Evolutionary conservation across 2,329 filamentous ascomycete genomes (phyloP), one percentile per base, ranked within the genome.

Genomic region (Colletotrichum lini): DNA sequence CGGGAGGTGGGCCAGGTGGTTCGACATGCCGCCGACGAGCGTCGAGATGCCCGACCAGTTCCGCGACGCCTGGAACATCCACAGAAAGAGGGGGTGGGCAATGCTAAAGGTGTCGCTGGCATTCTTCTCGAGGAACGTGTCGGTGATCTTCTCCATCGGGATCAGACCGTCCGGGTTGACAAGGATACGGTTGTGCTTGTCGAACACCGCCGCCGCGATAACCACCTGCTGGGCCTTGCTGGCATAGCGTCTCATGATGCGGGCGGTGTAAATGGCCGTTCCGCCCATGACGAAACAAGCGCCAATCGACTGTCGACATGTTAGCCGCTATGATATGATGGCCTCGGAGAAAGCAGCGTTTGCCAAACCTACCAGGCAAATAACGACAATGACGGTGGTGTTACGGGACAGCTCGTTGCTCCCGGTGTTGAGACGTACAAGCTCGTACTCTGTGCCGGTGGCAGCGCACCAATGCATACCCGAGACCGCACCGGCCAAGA

Each of bases 391-490:
- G 15, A 95, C 88, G 26, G 92, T 94, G 6, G 89, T 87, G 65
- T 90, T 90, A 60, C 91, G 85, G 10, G 89, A 88, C 38, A 88
- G 79, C 58, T 84, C 79, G 58, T 82, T 82, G 52, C 77, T 79
- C 16, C 78, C 75, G 42, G 82, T 74, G 59, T 84, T 83, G 62
- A 86, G 79, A 54, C 84, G 78, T 73, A 87, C 80, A 62, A 94
- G 80, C 53, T 85, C 86, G 79, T 95, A 96, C 10, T 81, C 79
- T 4, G 93, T 96, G 18, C 93, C 93, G 13, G 89, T 86, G 4
- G 92, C 88, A 42, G 92, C 94, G 67, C 92, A 92, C 92, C 94
- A 97, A 81, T 97, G 94, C 94, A 97, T 96, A 1, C 93, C 93
- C 12, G 92, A 95, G 2, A 96, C 93, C 50, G 92, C 93, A 18